Conservation (phyloP, 2,329 filamentous ascomycete species). For the Colletotrichum sp. region DNA sequence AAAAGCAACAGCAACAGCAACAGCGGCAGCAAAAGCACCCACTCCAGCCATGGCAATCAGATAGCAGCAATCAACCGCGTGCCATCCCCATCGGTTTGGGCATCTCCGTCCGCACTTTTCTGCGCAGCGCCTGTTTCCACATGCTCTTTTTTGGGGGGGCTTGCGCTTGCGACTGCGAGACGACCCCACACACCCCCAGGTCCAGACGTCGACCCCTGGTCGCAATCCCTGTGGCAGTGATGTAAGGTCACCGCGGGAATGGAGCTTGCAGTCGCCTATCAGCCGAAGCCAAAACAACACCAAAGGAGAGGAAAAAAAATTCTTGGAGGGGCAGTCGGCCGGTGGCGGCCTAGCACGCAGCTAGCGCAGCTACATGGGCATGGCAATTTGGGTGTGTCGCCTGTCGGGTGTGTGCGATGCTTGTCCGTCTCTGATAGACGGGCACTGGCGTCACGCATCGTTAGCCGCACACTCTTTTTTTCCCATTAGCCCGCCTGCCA, state of each 20-base stretch:
- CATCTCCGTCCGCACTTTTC: neutral
- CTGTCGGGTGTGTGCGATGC: conserved; percentile 1
- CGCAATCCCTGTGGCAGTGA: conserved; percentile 20
- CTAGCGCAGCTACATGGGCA: neutral
- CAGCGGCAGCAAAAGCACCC: neutral
- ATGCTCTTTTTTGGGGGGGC: conserved; percentile 10
- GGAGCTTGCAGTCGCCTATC: conserved; percentile 21
- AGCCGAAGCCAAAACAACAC: conserved; percentile 14
- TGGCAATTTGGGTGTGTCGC: neutral
- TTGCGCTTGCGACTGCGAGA: conserved; percentile 6
- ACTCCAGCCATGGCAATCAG: neutral
- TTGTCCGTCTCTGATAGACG: conserved; percentile 13
- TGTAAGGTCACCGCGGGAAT: conserved; percentile 22
- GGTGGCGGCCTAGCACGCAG: conserved; percentile 13
- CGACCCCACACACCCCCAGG: conserved; percentile 20
- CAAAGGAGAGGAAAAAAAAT: conserved; percentile 2
- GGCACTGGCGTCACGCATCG: conserved; percentile 2
- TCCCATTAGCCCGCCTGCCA: conserved; percentile 6
- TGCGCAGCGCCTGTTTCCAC: neutral
- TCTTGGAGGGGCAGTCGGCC: conserved; percentile 17
- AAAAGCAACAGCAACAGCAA: neutral
- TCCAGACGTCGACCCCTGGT: conserved; percentile 6
- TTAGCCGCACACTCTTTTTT: conserved; percentile 8
- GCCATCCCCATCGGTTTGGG: neutral
- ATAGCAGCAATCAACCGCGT: neutral